These are phyloP conservation scores for Barnettozyma populi DNA, from an alignment of 805 yeast species.

Conservation along the genomic window DNA sequence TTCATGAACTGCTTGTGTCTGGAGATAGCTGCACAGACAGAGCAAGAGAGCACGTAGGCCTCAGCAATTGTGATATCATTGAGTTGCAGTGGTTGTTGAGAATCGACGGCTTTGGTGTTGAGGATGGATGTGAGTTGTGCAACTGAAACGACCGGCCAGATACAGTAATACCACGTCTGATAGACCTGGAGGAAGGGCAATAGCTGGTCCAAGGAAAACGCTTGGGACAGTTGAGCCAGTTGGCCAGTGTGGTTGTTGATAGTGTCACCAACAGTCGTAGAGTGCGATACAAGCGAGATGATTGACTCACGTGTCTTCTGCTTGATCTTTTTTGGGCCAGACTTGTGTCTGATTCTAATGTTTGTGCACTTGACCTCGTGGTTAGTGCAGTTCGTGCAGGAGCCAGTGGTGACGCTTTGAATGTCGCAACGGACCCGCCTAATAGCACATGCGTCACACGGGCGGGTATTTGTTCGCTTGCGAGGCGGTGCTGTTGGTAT, in stretches of 20 bases:
- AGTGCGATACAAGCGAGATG: slow-evolving; percentile 4
- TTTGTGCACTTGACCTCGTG: slow-evolving; percentile 22
- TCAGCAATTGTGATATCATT: slow-evolving; percentile 11
- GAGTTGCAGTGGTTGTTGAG: slow-evolving; percentile 7
- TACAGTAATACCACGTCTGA: slow-evolving; percentile 25
- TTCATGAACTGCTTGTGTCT: slow-evolving; percentile 20
- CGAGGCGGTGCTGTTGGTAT: background rate
- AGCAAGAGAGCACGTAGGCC: slow-evolving; percentile 19
- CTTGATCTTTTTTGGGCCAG: slow-evolving; percentile 23
- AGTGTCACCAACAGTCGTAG: background rate
- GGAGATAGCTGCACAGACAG: slow-evolving; percentile 21
- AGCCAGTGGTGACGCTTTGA: slow-evolving; percentile 9
- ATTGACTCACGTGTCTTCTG: slow-evolving; percentile 21
- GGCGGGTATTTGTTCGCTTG: slow-evolving; percentile 12
- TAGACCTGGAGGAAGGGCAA: slow-evolving; percentile 21
- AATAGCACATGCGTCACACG: slow-evolving; percentile 25
- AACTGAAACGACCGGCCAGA: slow-evolving; percentile 23
- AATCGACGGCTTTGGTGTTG: slow-evolving; percentile 4
- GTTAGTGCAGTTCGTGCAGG: slow-evolving; percentile 21
- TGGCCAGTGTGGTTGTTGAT: background rate
- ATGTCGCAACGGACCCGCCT: slow-evolving; percentile 24
- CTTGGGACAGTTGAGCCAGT: background rate
- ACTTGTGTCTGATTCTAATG: slow-evolving; percentile 20
- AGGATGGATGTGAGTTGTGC: slow-evolving; percentile 14
- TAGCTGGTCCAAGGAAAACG: slow-evolving; percentile 17